Evolutionary conservation across 306 rosid species (phyloP).

Genomic region (Boehmeria nivea): DNA sequence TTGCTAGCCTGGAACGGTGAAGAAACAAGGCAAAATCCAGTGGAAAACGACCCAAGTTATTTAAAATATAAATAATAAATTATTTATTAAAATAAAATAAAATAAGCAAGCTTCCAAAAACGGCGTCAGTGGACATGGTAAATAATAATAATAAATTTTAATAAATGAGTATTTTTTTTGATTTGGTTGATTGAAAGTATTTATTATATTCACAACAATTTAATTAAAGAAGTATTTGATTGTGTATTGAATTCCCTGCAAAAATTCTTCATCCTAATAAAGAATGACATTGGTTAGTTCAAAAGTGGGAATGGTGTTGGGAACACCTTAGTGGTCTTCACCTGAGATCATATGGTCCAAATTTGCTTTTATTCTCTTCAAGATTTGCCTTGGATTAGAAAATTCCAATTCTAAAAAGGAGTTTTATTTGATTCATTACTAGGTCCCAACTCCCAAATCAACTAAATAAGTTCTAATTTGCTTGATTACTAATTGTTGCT

Average conservation of each 20-base stretch:
- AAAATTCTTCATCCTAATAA: background rate
- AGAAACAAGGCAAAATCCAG: constrained; percentile 1
- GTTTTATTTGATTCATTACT: too few species aligned
- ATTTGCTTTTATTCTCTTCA: background rate
- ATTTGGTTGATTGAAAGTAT: background rate
- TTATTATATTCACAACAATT: background rate
- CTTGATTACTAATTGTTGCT: too few species aligned
- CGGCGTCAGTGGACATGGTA: background rate
- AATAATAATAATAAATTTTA: background rate
- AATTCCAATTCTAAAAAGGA: background rate
- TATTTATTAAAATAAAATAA: background rate
- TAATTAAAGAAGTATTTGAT: background rate
- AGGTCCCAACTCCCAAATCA: too few species aligned
- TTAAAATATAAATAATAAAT: background rate
- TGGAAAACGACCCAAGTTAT: constrained; percentile 7
- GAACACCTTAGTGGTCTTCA: background rate
- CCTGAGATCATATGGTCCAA: background rate
- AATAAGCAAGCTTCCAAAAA: background rate
- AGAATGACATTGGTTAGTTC: background rate
- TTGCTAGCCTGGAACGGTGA: background rate
- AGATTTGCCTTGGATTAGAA: background rate
- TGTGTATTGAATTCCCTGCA: too few species aligned
- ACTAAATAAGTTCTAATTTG: too few species aligned
- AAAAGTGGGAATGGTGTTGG: background rate
- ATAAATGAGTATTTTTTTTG: background rate